phyloP scores from a whole-genome alignment of 495 filamentous ascomycete species.

The Penicillium lividum region DNA sequence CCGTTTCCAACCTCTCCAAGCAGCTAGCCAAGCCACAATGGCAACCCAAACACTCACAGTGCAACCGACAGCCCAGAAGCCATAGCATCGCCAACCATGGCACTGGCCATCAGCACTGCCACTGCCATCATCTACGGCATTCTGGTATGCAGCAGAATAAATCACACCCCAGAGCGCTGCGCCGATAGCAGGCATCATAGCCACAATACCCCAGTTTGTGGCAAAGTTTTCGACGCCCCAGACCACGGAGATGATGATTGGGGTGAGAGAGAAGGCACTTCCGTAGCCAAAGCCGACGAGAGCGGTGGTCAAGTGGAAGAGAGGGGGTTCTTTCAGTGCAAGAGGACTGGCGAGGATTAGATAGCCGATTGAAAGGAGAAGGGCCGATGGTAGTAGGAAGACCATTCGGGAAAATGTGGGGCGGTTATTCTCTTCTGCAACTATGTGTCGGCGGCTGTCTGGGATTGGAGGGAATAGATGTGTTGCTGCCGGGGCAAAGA shows the following conservation, averaged over 20 bases:
- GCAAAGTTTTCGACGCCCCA: constrained; percentile 99
- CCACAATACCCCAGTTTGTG: constrained; percentile 96
- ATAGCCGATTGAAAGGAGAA: constrained; percentile 76
- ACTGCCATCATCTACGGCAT: constrained; percentile 44
- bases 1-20: constrained; percentile 85
- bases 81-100: constrained; percentile 79
- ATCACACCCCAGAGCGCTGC: constrained; percentile 83
- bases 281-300: constrained; percentile 89
- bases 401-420: constrained; percentile 71
- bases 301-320: constrained; percentile 79
- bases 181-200: constrained; percentile 82
- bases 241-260: constrained; percentile 89
- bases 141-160: constrained; percentile 80
- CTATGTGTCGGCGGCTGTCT: constrained; percentile 21
- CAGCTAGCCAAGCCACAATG: constrained; percentile 67
- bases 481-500: constrained; percentile 70
- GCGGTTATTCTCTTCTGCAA: constrained; percentile 28
- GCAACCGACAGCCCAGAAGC: constrained; percentile 77
- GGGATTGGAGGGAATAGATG: constrained; percentile 41
- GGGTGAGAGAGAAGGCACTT: constrained; percentile 81
- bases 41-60: constrained; percentile 74
- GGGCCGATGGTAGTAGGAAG: constrained; percentile 74
- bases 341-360: constrained; percentile 71
- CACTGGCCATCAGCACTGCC: constrained; percentile 41
- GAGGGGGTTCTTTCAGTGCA: constrained; percentile 62